Percentiles rank a stretch among this genome's conserved stretches.
Conservation (phyloP, 163 green algal genomes). For the Volvox carteri region DNA sequence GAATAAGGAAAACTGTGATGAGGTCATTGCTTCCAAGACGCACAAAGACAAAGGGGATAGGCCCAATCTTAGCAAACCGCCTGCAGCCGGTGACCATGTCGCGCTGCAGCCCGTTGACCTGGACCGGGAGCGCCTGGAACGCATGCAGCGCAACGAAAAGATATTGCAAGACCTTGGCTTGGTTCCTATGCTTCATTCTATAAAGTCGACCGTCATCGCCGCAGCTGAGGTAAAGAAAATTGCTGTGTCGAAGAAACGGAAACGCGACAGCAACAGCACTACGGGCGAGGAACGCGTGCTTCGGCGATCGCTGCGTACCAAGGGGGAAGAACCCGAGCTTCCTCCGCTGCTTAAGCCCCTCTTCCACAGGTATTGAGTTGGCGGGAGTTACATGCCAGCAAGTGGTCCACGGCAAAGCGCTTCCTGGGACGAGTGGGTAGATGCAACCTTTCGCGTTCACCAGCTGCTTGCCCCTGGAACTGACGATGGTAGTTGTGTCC, state of each 20-base stretch:
- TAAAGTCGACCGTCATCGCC: neutral
- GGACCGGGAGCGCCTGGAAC: neutral
- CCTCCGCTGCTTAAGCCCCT: neutral
- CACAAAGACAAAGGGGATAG: too few species aligned
- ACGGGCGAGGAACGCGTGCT: slow-evolving; percentile 5
- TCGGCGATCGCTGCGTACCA: neutral
- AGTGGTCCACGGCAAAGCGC: too few species aligned
- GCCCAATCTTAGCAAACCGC: too few species aligned
- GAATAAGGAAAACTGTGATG: neutral
- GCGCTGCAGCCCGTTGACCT: slow-evolving; percentile 13
- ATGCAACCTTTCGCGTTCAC: too few species aligned
- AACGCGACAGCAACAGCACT: neutral
- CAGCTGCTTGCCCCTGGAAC: too few species aligned
- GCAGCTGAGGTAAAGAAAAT: neutral
- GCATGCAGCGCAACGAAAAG: slow-evolving; percentile 34
- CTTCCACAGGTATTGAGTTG: slow-evolving; percentile 13
- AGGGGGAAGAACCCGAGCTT: slow-evolving; percentile 29
- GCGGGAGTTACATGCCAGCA: too few species aligned
- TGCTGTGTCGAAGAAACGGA: neutral
- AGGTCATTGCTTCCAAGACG: too few species aligned
- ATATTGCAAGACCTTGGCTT: slow-evolving; percentile 25
- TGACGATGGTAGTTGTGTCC: too few species aligned
- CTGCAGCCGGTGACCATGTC: neutral
- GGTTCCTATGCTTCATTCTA: neutral
- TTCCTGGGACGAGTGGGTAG: too few species aligned